Evolutionary conservation across 2,329 filamentous ascomycete genomes (phyloP).

Genomic region (Fusarium foetens): DNA sequence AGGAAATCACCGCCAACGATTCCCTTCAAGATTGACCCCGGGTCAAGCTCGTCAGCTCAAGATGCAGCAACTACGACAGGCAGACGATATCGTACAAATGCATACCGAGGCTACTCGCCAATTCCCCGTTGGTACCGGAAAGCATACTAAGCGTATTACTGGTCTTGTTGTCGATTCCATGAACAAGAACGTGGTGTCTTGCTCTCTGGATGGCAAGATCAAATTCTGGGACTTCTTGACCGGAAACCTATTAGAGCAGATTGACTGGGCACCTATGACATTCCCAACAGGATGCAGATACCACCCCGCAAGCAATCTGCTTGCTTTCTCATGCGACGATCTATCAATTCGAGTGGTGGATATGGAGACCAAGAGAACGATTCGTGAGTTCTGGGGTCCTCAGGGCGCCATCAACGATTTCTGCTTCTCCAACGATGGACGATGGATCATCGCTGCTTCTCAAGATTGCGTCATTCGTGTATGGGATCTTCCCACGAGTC

Average conservation of each 20-base stretch:
- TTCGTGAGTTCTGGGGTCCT: constrained; percentile 92
- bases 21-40: constrained; percentile 81
- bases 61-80: constrained; percentile 68
- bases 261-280: constrained; percentile 82
- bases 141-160: constrained; percentile 84
- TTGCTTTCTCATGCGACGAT: constrained; percentile 91
- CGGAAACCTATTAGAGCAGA: constrained; percentile 79
- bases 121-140: constrained; percentile 68
- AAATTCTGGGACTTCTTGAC: constrained; percentile 99
- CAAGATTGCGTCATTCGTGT: constrained; percentile 83
- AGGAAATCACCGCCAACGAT: constrained; percentile 85
- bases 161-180: constrained; percentile 90
- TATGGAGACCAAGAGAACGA: constrained; percentile 86
- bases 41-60: constrained; percentile 81
- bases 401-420: constrained; percentile 79
- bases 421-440: constrained; percentile 90
- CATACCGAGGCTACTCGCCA: constrained; percentile 56
- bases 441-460: constrained; percentile 91
- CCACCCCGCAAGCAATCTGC: constrained; percentile 82
- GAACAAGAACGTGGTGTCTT: constrained; percentile 87
- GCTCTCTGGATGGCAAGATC: constrained; percentile 87
- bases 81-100: constrained; percentile 66
- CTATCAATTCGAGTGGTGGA: constrained; percentile 89
- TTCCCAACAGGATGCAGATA: constrained; percentile 81
- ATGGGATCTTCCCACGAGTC: constrained; percentile 95